Percentiles rank a stretch among this genome's conserved stretches.
Evolutionary conservation across 2,329 filamentous ascomycete species (phyloP).

Genomic region (Cladosporium sp.): DNA sequence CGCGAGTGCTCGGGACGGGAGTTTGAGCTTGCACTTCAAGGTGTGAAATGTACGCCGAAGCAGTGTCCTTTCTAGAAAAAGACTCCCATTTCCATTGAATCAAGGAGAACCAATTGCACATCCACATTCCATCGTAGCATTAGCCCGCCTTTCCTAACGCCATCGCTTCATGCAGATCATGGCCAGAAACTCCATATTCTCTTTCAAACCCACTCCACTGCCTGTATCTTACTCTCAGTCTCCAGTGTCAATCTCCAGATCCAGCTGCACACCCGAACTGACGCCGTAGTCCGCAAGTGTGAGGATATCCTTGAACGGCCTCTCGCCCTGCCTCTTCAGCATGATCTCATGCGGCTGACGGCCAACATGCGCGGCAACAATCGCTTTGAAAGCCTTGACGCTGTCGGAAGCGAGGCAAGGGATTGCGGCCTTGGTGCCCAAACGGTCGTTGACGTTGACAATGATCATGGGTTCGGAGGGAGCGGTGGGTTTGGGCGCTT

Average conservation of each 20-base stretch:
- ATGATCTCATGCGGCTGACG: slow-evolving; percentile 88
- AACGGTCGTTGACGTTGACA: slow-evolving; percentile 85
- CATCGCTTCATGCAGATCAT: no score
- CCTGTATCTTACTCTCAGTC: slow-evolving; percentile 24
- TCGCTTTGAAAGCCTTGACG: slow-evolving; percentile 82
- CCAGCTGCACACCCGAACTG: slow-evolving; percentile 72
- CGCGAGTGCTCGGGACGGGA: no score
- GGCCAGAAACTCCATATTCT: no score
- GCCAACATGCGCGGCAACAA: slow-evolving; percentile 85
- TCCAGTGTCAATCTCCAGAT: slow-evolving; percentile 41
- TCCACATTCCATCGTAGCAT: no score
- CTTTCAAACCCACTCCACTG: no score
- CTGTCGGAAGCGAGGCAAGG: slow-evolving; percentile 83
- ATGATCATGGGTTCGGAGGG: slow-evolving; percentile 79
- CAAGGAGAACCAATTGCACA: no score
- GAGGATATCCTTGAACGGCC: slow-evolving; percentile 89
- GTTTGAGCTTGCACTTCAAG: no score
- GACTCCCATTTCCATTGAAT: no score
- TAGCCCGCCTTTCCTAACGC: no score
- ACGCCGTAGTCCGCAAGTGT: slow-evolving; percentile 91
- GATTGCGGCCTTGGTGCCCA: slow-evolving; percentile 92
- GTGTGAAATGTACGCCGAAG: no score
- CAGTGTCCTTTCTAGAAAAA: no score
- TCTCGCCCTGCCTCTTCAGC: slow-evolving; percentile 84
- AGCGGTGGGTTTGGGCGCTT: slow-evolving; percentile 22